Base-by-base conservation (phyloP, 495 filamentous ascomycete genomes). In the Ascobolus immersus region DNA sequence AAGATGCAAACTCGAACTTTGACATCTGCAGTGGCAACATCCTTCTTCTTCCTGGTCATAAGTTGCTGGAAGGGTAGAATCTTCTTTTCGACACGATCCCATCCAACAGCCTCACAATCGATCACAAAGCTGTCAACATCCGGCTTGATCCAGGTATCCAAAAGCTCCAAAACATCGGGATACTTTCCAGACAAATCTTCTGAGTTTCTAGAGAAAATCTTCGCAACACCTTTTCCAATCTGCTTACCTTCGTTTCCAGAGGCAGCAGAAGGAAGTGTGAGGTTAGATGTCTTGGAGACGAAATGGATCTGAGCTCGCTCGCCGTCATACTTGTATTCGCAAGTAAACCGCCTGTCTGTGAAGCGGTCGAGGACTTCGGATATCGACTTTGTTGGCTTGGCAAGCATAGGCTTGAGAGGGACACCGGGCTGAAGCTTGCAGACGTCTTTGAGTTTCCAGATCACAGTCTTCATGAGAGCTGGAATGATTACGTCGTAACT, bases 251-350 rank as follows among this genome's bases (percentile, higher is more conserved):
- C 76, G 28, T 64, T 59, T n/a, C n/a, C n/a, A n/a, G n/a, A n/a
- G 1, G 61, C 69, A 7, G 58, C 52, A 30, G 59, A 52, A 17
- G 65, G 60, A 18, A 55, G 55, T 17, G 57, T 56, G 17, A 58
- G 55, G 4, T 58, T 56, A 6, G 75, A 62, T 36, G 84, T 73
- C 27, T 90, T 77, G 2, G 86, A 71, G 23, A 96, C 80, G 39
- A 81, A 96, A 50, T 96, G 86, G 28, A 96, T 93, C 53, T 96
- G 86, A 11, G 89, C 84, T 47, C 86, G 60, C 52, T 96, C 86
- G 18, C 86, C 86, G 44, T 96, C 86, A 44, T 96, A 96, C 47
- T 96, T 96, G 58, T 90, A 96, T 47, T 96, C 86, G 55, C 89
- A 96, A 11, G 86, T 94, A 42, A 94, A 96, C 4, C 74, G 73